Conservation (phyloP, 2,329 filamentous ascomycete genomes). For the Aspergillus proliferans region DNA sequence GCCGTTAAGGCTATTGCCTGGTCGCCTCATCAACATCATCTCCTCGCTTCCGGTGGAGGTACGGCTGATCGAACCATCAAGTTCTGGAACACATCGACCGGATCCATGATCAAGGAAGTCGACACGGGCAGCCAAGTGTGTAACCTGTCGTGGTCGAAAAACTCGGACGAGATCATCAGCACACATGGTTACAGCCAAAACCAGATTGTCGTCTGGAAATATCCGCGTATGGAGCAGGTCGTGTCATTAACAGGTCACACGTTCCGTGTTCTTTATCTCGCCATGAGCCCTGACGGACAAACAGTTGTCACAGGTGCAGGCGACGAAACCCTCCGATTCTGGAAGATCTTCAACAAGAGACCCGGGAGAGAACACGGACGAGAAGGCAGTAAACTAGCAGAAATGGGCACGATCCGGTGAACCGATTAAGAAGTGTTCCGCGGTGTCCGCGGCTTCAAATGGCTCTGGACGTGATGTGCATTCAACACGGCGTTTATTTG, state of each 20-base stretch:
- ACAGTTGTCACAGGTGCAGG: conserved; percentile 93
- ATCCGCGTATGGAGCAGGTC: conserved; percentile 95
- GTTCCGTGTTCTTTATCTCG: conserved; percentile 89
- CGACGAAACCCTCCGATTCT: conserved; percentile 92
- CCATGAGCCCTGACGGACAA: conserved; percentile 93
- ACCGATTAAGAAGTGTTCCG: conserved; percentile 6
- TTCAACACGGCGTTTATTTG: conserved; percentile 28
- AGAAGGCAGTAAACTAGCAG: conserved; percentile 59
- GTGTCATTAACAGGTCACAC: conserved; percentile 93
- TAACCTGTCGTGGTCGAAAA: conserved; percentile 94
- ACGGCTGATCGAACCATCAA: conserved; percentile 95
- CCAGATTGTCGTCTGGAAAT: conserved; percentile 99
- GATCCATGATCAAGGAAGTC: conserved; percentile 73
- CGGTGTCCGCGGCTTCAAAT: conserved; percentile 7
- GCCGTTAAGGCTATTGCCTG: conserved; percentile 97
- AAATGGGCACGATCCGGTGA: conserved; percentile 75
- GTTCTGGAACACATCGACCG: conserved; percentile 93
- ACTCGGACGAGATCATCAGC: conserved; percentile 93
- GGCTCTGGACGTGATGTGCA: conserved; percentile 20
- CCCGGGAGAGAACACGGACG: conserved; percentile 63
- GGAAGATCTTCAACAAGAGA: conserved; percentile 88
- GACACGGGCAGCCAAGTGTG: conserved; percentile 99
- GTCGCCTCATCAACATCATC: conserved; percentile 90
- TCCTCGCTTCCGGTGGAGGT: conserved; percentile 91
- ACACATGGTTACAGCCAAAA: conserved; percentile 98